Base-by-base conservation (phyloP, 2,329 filamentous ascomycete genomes). In the Fusarium armeniacum region DNA sequence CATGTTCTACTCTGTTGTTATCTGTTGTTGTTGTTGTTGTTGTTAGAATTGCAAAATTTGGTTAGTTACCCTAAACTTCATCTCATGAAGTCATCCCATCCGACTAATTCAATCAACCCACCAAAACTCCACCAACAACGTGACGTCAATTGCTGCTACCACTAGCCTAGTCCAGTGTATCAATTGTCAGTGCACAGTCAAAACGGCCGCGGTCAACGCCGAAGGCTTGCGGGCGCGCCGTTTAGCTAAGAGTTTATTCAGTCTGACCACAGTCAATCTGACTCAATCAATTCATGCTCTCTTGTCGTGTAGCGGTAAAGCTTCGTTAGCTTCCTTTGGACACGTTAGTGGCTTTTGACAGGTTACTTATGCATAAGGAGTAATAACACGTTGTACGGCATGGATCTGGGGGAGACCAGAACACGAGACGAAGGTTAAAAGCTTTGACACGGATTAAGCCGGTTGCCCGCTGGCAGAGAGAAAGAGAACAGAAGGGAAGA, bases 381-480 rank as follows among this genome's bases (percentile, higher is more conserved):
- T 16, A n/a, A 51, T n/a, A 51, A 30, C 12, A 51, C 24, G 26
- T 16, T 11, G 15, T 18, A 16, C 5, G 24, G 32, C 33, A 28
- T 20, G 5, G 49, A 28, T 40, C n/a, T 38, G 22, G 30, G 12
- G 8, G 30, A 36, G 36, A 24, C 18, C 32, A 22, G 35, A 47
- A 56, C 52, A 56, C 44, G 22, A 56, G 43, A 49, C 35, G 52
- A 49, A 52, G n/a, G 4, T 18, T 30, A 20, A 30, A 30, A 45
- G 52, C 41, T 49, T 38, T 30, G 43, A 56, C 26, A 56, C 43
- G 52, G 52, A 36, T 30, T 28, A n/a, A 9, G 22, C 52, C 52
- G 40, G 49, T 18, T 11, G 18, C 13, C 12, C 32, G 32, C 32
- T 13, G 28, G 33, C 9, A 33, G 22, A 46, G 30, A 46, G 16